Base-by-base conservation (phyloP, 345 rosid genomes). In the Acer negundo region DNA sequence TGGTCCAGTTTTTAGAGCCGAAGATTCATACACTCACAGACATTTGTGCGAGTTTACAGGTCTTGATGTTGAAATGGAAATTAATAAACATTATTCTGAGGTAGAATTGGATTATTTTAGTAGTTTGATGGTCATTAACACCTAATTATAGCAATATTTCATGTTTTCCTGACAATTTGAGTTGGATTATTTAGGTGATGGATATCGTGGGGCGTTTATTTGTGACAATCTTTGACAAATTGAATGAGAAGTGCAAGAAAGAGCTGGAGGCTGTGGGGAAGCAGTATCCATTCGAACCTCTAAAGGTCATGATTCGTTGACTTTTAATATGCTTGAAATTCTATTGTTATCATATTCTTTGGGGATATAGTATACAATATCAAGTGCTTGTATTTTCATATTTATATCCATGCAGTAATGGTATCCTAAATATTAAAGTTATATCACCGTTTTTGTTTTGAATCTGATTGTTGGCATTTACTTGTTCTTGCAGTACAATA, bases 61-160 rank as follows among this genome's bases (percentile, higher is more conserved):
- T 62, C 97, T 95, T 84, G 97, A 95, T 86, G 89, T 83, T 47
- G 98, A 95, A 82, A 91, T 93, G 97, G 97, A 92, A 86, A 93
- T 95, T 28, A 86, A 78, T 65, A 83, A 82, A 46, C 91, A 92
- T 81, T 95, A 95, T 53, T 88, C 83, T 62, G 98, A 94, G 95
- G 99, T 91, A 76, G 31, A 66, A 61, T 75, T 77, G 75, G 51
- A 22, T 15, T 9, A 67, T 13, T 17, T 26, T 66, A 55, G 58
- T 66, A 56, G 78, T 51, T 67, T 66, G 1, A 59, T 19, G 69
- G 35, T 51, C 62, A 10, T 53, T 78, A 23, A 51, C 17, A 12
- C 26, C 35, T 26, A 15, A 11, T 62, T 51, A 8, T 22, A 28
- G 53, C 63, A 16, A 35, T 59, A 26, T 19, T 28, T 61, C 12